Evolutionary conservation across 176 grass and related monocot genomes (phyloP).

Genomic region (Musa troglodytarum): DNA sequence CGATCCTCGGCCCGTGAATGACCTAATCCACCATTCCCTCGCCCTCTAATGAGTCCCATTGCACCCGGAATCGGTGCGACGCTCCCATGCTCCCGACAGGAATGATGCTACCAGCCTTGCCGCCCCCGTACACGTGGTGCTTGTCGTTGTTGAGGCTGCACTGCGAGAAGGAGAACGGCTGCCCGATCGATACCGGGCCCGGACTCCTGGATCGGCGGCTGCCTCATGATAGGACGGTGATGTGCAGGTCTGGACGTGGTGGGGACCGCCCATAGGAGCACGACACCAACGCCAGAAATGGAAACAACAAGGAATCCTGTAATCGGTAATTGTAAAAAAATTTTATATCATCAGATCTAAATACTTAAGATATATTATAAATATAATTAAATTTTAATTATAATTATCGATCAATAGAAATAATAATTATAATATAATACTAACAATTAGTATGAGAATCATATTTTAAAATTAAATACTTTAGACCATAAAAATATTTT

Average conservation of each 20-base stretch:
- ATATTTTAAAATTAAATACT: too few species aligned
- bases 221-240: constrained; percentile 38
- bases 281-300: constrained; percentile 44
- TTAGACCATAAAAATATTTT: too few species aligned
- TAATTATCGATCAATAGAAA: too few species aligned
- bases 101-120: constrained; percentile 36
- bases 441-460: too few species aligned
- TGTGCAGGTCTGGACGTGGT: constrained; percentile 39
- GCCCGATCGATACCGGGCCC: constrained; percentile 38
- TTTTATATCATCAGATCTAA: too few species aligned
- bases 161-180: constrained; percentile 65
- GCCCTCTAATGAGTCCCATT: constrained; percentile 65
- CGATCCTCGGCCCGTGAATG: constrained; percentile 51
- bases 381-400: too few species aligned
- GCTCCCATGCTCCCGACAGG: constrained; percentile 44
- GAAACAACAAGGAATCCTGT: too few species aligned
- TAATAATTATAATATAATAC: too few species aligned
- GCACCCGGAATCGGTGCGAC: constrained; percentile 49
- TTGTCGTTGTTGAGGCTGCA: constrained; percentile 39
- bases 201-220: constrained; percentile 37
- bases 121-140: constrained; percentile 17
- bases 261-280: constrained; percentile 27
- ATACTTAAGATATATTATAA: too few species aligned
- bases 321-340: too few species aligned
- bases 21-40: constrained; percentile 44